Base-by-base conservation (phyloP, 2,329 filamentous ascomycete species). In the Ceratocystis albifundus region DNA sequence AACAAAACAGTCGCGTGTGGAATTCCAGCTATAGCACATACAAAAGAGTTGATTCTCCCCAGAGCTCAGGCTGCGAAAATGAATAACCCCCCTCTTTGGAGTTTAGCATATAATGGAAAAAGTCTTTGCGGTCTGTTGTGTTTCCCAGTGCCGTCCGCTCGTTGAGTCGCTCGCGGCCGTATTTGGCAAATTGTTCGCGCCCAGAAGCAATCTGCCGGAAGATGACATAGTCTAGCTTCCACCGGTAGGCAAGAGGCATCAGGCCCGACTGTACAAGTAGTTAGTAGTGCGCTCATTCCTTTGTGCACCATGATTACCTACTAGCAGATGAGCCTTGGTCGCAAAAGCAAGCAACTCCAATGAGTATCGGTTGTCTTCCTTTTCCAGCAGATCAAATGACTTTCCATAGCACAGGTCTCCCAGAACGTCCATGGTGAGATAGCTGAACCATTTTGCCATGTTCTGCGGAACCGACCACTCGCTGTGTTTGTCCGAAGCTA, bases 31-130 rank as follows among this genome's bases (percentile, higher is more conserved):
- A 2, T 44, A 30, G 45, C 0, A 74, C 79, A 74, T 72, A 83
- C 77, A 89, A 79, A 20, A 88, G 75, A 72, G 88, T 88, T 7
- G 85, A 86, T 73, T 89, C 86, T 62, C 81, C 84, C 85, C 86
- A 88, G 28, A 89, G 81, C 71, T 89, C 87, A 0, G 82, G 80
- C 1, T 80, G 85, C 50, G 79, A 81, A 71, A 89, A 86, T 1
- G 84, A 84, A 67, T 82, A 79, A 64, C 86, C 86, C 0, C 86
- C 86, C 70, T 90, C 87, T 48, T 82, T 82, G 6, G 87, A 87
- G 71, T 85, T 86, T 68, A 90, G 80, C 10, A 90, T 80, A 73
- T 89, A 85, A 75, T 88, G 86, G 76, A 90, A 89, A 77, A 90
- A 89, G 72, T 90, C 88, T 66, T 86, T 84, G 44, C 87, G 85